Evolutionary conservation across 148 eudicot species (phyloP).

Genomic region (Rhododendron ovatum): DNA sequence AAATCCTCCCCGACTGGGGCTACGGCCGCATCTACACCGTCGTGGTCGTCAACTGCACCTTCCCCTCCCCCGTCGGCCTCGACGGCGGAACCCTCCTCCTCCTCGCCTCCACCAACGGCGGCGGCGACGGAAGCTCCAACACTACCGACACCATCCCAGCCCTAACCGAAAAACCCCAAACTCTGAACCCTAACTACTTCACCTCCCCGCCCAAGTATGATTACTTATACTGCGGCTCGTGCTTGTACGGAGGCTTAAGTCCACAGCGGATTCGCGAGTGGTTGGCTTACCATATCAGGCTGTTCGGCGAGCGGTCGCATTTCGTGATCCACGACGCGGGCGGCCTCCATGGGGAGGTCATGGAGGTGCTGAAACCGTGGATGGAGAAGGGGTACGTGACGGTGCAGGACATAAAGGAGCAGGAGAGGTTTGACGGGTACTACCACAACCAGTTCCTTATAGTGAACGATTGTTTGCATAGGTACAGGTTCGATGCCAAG

Average conservation of each 20-base stretch:
- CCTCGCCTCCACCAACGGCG: conserved; percentile 47
- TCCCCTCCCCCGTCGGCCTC: conserved; percentile 27
- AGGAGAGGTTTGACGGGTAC: conserved; percentile 70
- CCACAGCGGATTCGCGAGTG: conserved; percentile 76
- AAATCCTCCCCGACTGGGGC: conserved; percentile 81
- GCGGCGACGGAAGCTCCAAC: conserved; percentile 26
- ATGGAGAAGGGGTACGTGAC: conserved; percentile 62
- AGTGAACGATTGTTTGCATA: conserved; percentile 74
- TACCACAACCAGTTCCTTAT: conserved; percentile 71
- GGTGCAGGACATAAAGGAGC: conserved; percentile 57
- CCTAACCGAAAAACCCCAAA: conserved; percentile 28
- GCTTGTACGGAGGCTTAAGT: conserved; percentile 52
- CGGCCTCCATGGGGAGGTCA: conserved; percentile 49
- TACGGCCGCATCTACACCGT: conserved; percentile 78
- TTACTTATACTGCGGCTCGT: conserved; percentile 67
- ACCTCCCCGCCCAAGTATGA: conserved; percentile 52
- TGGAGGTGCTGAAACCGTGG: conserved; percentile 64
- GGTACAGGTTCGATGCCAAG: conserved; percentile 46
- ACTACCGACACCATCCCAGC: conserved; percentile 39
- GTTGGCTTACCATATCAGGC: conserved; percentile 62
- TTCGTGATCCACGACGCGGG: conserved; percentile 79
- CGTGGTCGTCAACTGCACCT: conserved; percentile 71
- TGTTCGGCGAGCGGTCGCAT: conserved; percentile 61
- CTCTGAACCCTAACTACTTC: conserved; percentile 15
- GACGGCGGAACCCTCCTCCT: conserved; percentile 34